Evolutionary conservation across 108 stramenopile species (phyloP).

Genomic region (Discostella pseudostelligera): DNA sequence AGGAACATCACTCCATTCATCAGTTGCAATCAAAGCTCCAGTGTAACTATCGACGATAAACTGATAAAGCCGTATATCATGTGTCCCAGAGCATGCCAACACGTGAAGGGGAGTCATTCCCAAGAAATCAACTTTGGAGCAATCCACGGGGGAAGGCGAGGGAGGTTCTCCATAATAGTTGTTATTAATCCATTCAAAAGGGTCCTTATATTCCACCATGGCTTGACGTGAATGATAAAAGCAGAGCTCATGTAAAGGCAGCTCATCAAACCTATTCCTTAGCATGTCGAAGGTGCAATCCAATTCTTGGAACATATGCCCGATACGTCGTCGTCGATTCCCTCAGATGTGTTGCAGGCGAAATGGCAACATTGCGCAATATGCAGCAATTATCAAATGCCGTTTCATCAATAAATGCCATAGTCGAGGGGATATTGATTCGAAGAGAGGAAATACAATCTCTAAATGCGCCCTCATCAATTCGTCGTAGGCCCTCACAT

Average conservation of each 20-base stretch:
- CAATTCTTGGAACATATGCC: background rate
- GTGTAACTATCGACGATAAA: background rate
- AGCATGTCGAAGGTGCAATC: background rate
- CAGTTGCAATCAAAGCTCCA: background rate
- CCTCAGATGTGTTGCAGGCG: background rate
- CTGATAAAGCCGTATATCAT: background rate
- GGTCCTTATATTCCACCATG: no score
- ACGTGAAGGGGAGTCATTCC: slow-evolving; percentile 4
- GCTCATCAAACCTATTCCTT: background rate
- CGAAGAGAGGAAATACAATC: background rate
- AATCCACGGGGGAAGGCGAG: background rate
- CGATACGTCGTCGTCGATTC: background rate
- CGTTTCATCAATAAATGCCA: background rate
- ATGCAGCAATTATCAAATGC: background rate
- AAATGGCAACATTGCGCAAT: background rate
- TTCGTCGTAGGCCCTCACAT: background rate
- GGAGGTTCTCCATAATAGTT: no score
- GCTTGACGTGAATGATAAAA: no score
- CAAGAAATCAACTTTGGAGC: background rate
- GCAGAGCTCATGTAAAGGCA: background rate
- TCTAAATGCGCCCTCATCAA: background rate
- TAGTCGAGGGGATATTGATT: slow-evolving; percentile 1
- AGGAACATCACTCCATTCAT: background rate
- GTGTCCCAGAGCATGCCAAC: background rate
- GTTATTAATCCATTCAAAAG: no score